Percentiles rank a stretch among this genome's conserved stretches.
phyloP scores from a whole-genome alignment of 495 filamentous ascomycete genomes.

The Sordaria brevicollis region DNA sequence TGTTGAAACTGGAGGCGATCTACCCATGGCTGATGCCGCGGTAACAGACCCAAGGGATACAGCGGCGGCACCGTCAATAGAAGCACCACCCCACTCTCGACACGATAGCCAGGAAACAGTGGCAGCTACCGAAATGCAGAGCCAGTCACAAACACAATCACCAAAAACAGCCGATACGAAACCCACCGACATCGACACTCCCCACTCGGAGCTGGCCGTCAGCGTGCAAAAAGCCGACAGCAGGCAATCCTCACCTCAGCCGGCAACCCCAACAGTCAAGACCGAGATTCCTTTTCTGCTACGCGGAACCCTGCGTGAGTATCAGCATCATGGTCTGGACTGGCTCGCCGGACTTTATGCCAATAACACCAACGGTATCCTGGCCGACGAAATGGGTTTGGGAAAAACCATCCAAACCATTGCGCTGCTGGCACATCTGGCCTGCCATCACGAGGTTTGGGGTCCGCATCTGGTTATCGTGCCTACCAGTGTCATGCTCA shows the following conservation, averaged over 20 bases:
- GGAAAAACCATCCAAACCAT: constrained; percentile 99
- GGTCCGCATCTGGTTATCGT: constrained; percentile 94
- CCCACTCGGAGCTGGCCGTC: constrained; percentile 46
- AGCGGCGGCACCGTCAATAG: constrained; percentile 14
- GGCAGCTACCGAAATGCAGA: constrained; percentile 25
- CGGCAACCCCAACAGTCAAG: constrained; percentile 34
- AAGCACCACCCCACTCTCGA: constrained; percentile 10
- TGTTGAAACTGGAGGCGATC: constrained; percentile 36
- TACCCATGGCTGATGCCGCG: constrained; percentile 33
- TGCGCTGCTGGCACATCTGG: constrained; percentile 84
- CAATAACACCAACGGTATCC: constrained; percentile 90
- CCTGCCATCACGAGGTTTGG: constrained; percentile 85
- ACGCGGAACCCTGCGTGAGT: constrained; percentile 85
- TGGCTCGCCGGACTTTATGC: constrained; percentile 91
- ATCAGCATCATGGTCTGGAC: constrained; percentile 92
- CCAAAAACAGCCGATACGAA: constrained; percentile 57
- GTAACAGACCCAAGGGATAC: constrained; percentile 1
- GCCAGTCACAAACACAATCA: constrained; percentile 38
- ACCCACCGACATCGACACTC: constrained; percentile 57
- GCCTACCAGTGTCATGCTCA: constrained; percentile 96
- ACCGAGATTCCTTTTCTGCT: constrained; percentile 83
- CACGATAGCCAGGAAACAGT: constrained; percentile 25
- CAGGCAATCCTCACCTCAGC: constrained; percentile 32
- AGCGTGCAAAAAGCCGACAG: constrained; percentile 25
- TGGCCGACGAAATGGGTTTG: constrained; percentile 99